Percentiles rank a stretch among this genome's conserved stretches.
Conservation (phyloP, 148 eudicot genomes). For the Dysphania ambrosioides region DNA sequence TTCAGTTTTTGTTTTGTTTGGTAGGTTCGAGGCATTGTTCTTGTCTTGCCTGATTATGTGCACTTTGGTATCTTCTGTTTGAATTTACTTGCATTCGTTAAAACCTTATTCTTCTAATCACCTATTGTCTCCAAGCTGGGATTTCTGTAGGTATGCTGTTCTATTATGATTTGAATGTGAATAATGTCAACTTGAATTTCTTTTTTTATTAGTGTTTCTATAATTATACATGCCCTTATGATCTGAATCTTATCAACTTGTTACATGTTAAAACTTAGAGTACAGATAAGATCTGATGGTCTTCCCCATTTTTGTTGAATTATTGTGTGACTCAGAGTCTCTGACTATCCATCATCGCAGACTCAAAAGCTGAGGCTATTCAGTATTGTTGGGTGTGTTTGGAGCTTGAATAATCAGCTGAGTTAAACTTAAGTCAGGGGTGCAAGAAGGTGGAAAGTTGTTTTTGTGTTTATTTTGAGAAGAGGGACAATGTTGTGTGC, state of each 20-base stretch:
- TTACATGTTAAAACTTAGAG: not conserved
- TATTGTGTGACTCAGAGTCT: slow-evolving; percentile 2
- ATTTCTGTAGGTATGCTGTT: not conserved
- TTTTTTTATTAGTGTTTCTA: not conserved
- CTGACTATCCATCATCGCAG: slow-evolving; percentile 15
- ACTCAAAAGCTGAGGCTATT: too few species aligned
- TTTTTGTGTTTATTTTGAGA: not conserved
- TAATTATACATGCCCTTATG: not conserved
- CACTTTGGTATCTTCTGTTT: slow-evolving; percentile 11
- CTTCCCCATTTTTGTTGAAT: not conserved
- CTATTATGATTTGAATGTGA: not conserved
- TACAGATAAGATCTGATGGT: slow-evolving; percentile 15
- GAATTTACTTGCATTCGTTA: slow-evolving; percentile 6
- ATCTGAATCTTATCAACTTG: not conserved
- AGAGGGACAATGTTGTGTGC: slow-evolving; percentile 72
- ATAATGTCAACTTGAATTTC: not conserved
- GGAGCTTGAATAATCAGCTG: not conserved
- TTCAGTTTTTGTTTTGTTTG: not conserved
- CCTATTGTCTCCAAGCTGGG: not conserved
- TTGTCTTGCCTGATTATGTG: not conserved
- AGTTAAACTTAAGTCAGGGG: not conserved
- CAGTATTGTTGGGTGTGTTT: too few species aligned
- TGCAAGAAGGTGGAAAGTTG: not conserved
- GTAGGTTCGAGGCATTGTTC: slow-evolving; percentile 12
- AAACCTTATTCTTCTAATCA: slow-evolving; percentile 5